phyloP scores from a whole-genome alignment of 2,329 filamentous ascomycete species.

The Paracorniculantispora psalliotae region DNA sequence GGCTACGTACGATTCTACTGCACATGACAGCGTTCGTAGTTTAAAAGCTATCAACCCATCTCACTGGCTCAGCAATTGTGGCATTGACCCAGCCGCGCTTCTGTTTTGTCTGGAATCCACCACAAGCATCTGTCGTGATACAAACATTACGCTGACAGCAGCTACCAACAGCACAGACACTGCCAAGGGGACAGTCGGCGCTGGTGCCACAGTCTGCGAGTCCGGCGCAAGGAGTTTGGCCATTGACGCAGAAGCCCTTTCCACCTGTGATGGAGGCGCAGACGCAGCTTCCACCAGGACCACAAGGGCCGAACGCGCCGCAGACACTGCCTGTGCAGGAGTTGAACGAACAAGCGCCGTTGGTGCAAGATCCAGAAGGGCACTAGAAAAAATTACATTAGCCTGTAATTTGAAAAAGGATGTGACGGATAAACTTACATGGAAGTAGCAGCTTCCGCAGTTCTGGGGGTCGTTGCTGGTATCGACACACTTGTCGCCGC shows the following conservation, averaged over 20 bases:
- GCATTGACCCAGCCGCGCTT: conserved; percentile 6
- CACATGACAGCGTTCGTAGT: too few relatives aligned
- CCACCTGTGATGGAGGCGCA: conserved; percentile 7
- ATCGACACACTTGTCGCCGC: conserved; percentile 9
- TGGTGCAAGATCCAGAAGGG: conserved; percentile 3
- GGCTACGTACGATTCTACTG: too few relatives aligned
- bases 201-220: not conserved
- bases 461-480: conserved; percentile 4
- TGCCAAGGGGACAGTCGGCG: conserved; percentile 3
- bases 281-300: conserved; percentile 3
- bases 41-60: conserved; percentile 5
- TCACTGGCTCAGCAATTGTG: conserved; percentile 1
- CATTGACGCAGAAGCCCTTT: conserved; percentile 11
- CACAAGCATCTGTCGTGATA: conserved; percentile 4
- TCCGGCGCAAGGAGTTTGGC: not conserved
- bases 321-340: conserved; percentile 1
- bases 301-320: conserved; percentile 2
- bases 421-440: not conserved
- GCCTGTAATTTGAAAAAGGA: not conserved
- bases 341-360: conserved; percentile 8
- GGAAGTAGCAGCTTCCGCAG: conserved; percentile 9
- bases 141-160: conserved; percentile 9
- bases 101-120: not conserved
- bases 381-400: not conserved
- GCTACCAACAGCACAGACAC: conserved; percentile 3